These are phyloP conservation scores for button mushroom (Agaricus bisporus) DNA, from an alignment of 768 basidiomycete genomes.

Conservation along the genomic window DNA sequence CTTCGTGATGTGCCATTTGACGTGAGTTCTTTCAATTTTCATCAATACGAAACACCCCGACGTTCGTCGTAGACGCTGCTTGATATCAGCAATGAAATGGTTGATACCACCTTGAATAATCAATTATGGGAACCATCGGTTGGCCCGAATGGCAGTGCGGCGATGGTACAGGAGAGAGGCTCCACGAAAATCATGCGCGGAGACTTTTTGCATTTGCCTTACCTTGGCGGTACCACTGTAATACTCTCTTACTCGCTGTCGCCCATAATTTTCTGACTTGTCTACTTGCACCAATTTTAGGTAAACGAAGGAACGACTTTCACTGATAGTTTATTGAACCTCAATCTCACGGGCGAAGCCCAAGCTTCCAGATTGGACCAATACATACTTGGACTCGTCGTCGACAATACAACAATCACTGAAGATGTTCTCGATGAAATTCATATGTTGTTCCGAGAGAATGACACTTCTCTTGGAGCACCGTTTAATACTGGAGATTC, in stretches of 20 bases:
- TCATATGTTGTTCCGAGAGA: constrained; percentile 37
- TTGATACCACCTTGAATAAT: constrained; percentile 35
- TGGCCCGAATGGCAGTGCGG: constrained; percentile 44
- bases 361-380: constrained; percentile 39
- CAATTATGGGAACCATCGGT: constrained; percentile 57
- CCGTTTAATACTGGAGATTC: constrained; percentile 56
- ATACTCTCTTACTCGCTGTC: not conserved
- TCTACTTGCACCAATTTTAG: constrained; percentile 18
- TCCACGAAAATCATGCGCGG: constrained; percentile 39
- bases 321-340: constrained; percentile 30
- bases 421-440: constrained; percentile 32
- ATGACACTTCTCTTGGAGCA: constrained; percentile 40
- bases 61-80: constrained; percentile 33
- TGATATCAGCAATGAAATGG: constrained; percentile 42
- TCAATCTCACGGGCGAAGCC: constrained; percentile 29
- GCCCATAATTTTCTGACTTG: not conserved
- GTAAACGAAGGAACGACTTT: constrained; percentile 49
- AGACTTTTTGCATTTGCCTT: constrained; percentile 47
- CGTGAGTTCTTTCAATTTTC: constrained; percentile 17
- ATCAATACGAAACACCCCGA: not conserved
- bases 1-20: constrained; percentile 40
- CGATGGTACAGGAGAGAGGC: constrained; percentile 30
- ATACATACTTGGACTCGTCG: constrained; percentile 43
- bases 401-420: constrained; percentile 46
- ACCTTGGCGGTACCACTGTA: constrained; percentile 48